A percentile compares a stretch with the other conserved stretches of the same genome.
phyloP scores from a whole-genome alignment of 2,329 filamentous ascomycete genomes.

The Microcera coccophila region DNA sequence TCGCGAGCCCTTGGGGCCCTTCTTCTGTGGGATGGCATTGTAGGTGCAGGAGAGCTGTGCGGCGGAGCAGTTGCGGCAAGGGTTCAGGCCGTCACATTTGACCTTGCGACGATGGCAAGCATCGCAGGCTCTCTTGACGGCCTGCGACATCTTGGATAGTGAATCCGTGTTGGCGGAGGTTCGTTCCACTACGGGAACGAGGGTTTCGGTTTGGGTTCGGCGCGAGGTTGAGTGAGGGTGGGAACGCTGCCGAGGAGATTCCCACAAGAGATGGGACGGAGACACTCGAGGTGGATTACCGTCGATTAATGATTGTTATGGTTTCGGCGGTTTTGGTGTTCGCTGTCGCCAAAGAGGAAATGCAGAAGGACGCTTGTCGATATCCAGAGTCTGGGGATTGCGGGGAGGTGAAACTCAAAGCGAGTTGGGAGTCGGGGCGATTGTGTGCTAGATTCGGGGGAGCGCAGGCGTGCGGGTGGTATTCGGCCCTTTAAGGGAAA shows the following conservation, averaged over 20 bases:
- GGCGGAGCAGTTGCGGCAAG: slow-evolving; percentile 66
- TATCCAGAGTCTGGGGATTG: slow-evolving; percentile 30
- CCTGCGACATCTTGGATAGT: slow-evolving; percentile 44
- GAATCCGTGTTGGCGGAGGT: too few relatives aligned
- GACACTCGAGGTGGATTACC: too few relatives aligned
- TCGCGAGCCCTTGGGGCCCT: slow-evolving; percentile 69
- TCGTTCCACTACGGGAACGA: too few relatives aligned
- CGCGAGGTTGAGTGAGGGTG: not conserved
- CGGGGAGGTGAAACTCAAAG: slow-evolving; percentile 23
- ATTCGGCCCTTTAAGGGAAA: slow-evolving; percentile 38
- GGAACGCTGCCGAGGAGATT: not conserved
- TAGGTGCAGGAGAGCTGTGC: slow-evolving; percentile 68
- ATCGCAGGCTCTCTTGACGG: slow-evolving; percentile 63
- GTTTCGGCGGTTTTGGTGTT: too few relatives aligned
- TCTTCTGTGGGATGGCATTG: slow-evolving; percentile 71
- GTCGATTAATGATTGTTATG: too few relatives aligned
- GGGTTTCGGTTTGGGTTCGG: not conserved
- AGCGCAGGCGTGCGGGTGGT: slow-evolving; percentile 31
- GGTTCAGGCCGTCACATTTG: slow-evolving; percentile 67
- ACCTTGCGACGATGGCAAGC: slow-evolving; percentile 72
- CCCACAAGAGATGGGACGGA: too few relatives aligned
- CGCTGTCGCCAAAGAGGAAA: too few relatives aligned
- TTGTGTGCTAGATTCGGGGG: slow-evolving; percentile 17
- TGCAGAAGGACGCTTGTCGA: not conserved
- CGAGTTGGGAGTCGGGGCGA: slow-evolving; percentile 19